phyloP scores from a whole-genome alignment of 2,329 filamentous ascomycete species.

The Parafenestella ontariensis region DNA sequence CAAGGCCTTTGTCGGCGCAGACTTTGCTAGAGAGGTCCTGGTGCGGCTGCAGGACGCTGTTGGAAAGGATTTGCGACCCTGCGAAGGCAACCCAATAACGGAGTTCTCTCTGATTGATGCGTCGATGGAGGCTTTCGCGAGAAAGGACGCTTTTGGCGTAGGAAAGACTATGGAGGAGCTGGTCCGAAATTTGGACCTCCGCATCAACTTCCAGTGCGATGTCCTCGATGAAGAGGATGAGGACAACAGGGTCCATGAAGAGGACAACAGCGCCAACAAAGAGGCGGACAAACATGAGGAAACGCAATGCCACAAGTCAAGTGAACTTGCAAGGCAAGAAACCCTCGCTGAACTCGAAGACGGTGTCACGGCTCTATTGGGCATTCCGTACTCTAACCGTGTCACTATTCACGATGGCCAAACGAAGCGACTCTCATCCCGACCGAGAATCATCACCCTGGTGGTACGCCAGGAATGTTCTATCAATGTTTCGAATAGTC shows the following conservation, averaged over 20 bases:
- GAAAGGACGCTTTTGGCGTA: constrained; percentile 11
- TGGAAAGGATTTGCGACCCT: constrained; percentile 9
- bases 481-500: not conserved
- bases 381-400: constrained; percentile 2
- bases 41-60: constrained; percentile 1
- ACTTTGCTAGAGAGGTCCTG: constrained; percentile 6
- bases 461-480: constrained; percentile 4
- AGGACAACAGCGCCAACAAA: not conserved
- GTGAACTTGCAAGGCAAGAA: not conserved
- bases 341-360: not conserved
- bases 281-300: no score
- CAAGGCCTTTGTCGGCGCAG: constrained; percentile 3
- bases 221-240: not conserved
- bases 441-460: constrained; percentile 4
- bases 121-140: constrained; percentile 6
- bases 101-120: constrained; percentile 3
- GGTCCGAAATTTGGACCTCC: constrained; percentile 10
- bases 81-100: not conserved
- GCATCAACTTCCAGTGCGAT: constrained; percentile 9
- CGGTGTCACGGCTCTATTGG: not conserved
- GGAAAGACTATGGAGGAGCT: constrained; percentile 7
- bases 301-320: not conserved
- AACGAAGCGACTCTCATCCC: not conserved
- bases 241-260: not conserved
- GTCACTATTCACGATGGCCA: constrained; percentile 2